A percentile compares a stretch with the other conserved stretches of the same genome.
These are phyloP conservation scores for Populus pruinosa DNA, from an alignment of 345 rosid species.

Conservation along the genomic window DNA sequence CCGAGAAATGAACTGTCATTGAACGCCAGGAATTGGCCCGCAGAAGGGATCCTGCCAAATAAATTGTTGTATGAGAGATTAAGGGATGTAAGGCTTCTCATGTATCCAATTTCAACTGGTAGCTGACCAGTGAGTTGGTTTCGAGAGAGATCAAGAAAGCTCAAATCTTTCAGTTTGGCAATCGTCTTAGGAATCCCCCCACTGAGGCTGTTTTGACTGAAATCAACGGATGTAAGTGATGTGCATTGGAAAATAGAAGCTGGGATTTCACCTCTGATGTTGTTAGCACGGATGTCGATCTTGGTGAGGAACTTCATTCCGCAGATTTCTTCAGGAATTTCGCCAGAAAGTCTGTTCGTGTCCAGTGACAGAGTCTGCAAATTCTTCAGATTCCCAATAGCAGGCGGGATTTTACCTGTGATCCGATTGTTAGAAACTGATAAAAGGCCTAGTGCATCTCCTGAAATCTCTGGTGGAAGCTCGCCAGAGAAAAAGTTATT, in stretches of 20 bases:
- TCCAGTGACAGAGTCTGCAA: conserved; percentile 50
- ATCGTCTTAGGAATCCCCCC: conserved; percentile 68
- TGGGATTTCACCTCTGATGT: conserved; percentile 60
- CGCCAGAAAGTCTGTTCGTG: conserved; percentile 50
- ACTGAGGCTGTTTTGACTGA: conserved; percentile 54
- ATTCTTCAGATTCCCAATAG: conserved; percentile 45
- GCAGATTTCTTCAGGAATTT: conserved; percentile 55
- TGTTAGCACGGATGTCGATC: conserved; percentile 55
- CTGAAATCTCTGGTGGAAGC: conserved; percentile 61
- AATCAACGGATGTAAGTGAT: conserved; percentile 55
- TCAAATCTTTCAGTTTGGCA: conserved; percentile 38
- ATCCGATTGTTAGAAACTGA: conserved; percentile 55
- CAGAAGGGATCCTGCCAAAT: conserved; percentile 56
- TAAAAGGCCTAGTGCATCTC: conserved; percentile 36
- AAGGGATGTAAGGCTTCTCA: conserved; percentile 72
- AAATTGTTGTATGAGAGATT: conserved; percentile 74
- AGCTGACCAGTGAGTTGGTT: conserved; percentile 67
- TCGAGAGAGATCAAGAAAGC: conserved; percentile 63
- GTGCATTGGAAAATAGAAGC: conserved; percentile 40
- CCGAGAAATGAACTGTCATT: conserved; percentile 64
- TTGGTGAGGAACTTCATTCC: conserved; percentile 37
- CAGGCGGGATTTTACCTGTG: conserved; percentile 62
- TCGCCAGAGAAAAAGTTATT: conserved; percentile 73
- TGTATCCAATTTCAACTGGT: conserved; percentile 56
- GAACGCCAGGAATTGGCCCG: conserved; percentile 75